These are phyloP conservation scores for Nothopassalora personata DNA, from an alignment of 2,329 filamentous ascomycete species.

Conservation along the genomic window DNA sequence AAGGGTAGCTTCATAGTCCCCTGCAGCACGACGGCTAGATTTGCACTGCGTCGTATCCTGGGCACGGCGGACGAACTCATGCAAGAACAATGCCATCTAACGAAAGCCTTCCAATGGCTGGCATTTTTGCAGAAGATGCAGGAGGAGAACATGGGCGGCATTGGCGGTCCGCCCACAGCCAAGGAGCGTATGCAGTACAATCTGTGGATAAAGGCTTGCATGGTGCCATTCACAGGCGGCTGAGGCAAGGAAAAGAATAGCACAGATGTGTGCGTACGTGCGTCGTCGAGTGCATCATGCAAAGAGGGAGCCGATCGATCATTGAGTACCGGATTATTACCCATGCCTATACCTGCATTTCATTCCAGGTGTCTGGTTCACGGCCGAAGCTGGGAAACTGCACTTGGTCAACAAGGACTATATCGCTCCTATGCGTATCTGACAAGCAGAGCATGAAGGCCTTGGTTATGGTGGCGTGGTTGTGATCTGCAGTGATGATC, in stretches of 20 bases:
- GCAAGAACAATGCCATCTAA: constrained; percentile 11
- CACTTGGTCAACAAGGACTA: background rate
- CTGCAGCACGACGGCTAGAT: constrained; percentile 5
- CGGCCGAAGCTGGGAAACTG: background rate
- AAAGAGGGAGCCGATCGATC: constrained; percentile 9
- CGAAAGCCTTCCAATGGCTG: constrained; percentile 14
- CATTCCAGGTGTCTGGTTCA: constrained; percentile 11
- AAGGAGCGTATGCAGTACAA: constrained; percentile 11
- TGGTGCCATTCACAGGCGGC: constrained; percentile 4
- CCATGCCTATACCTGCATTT: constrained; percentile 16
- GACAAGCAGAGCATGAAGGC: background rate
- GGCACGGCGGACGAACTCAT: constrained; percentile 10
- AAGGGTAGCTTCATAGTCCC: constrained; percentile 8
- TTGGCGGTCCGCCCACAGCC: constrained; percentile 8
- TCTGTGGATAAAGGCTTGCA: constrained; percentile 9
- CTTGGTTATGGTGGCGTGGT: constrained; percentile 9
- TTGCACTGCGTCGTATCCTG: constrained; percentile 4
- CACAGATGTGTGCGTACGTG: constrained; percentile 6
- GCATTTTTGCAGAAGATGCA: constrained; percentile 8
- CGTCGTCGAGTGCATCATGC: background rate
- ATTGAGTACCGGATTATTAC: constrained; percentile 14
- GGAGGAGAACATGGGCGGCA: constrained; percentile 10
- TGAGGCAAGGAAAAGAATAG: constrained; percentile 12
- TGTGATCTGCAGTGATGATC: constrained; percentile 7
- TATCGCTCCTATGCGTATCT: background rate